A percentile compares a stretch with the other conserved stretches of the same genome.
phyloP scores from a whole-genome alignment of 805 yeast genomes.

The Suhomyces tanzawaensis region DNA sequence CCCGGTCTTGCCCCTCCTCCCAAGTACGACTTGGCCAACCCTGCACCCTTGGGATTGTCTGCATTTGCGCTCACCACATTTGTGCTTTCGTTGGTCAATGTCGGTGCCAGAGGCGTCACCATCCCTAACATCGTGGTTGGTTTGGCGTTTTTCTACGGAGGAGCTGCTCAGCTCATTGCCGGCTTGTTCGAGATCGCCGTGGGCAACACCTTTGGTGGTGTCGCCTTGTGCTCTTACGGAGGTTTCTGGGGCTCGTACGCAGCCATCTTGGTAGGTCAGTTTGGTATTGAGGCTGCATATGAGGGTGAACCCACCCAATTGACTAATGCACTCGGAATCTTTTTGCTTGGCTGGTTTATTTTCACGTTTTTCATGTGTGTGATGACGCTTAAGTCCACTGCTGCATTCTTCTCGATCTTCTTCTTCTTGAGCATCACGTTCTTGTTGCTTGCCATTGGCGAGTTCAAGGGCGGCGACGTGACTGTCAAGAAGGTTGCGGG shows the following conservation, averaged over 20 bases:
- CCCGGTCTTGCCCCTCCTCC: conserved; percentile 56
- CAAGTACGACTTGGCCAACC: conserved; percentile 51
- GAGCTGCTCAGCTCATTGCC: conserved; percentile 66
- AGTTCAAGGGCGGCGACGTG: conserved; percentile 25
- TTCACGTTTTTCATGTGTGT: conserved; percentile 42
- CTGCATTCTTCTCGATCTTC: conserved; percentile 41
- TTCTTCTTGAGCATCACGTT: conserved; percentile 42
- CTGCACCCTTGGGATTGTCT: conserved; percentile 72
- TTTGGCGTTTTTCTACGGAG: conserved; percentile 69
- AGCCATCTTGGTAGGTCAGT: conserved; percentile 45
- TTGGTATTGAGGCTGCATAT: conserved; percentile 39
- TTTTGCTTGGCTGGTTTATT: conserved; percentile 42
- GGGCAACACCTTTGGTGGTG: conserved; percentile 75
- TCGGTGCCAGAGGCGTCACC: conserved; percentile 65
- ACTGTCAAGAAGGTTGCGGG: conserved; percentile 41
- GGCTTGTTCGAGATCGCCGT: conserved; percentile 76
- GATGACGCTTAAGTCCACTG: conserved; percentile 42
- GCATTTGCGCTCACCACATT: conserved; percentile 71
- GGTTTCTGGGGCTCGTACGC: conserved; percentile 80
- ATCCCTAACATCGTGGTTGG: conserved; percentile 63
- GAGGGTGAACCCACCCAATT: conserved; percentile 24
- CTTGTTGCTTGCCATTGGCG: conserved; percentile 39
- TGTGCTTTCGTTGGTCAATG: conserved; percentile 61
- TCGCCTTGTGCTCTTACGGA: conserved; percentile 59
- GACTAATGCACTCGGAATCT: conserved; percentile 37